Conservation (phyloP, 1,284 basidiomycete genomes). For the Pseudozyma thailandica region DNA sequence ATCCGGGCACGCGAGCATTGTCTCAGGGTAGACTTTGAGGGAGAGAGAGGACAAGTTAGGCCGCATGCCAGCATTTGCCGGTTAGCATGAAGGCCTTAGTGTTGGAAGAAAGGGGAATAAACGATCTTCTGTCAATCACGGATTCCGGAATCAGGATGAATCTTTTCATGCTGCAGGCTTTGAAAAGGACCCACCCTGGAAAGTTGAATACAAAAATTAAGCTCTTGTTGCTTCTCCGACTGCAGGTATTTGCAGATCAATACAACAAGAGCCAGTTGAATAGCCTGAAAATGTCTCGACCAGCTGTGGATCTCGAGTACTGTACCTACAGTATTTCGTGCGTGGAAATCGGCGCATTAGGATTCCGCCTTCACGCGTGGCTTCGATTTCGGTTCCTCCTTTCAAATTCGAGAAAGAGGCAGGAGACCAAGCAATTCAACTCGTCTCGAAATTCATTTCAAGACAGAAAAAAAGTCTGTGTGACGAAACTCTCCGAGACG, state of each 20-base stretch:
- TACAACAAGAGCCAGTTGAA: too few relatives aligned
- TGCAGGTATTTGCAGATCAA: background rate
- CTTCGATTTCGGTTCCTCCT: background rate
- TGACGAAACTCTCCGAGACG: slow-evolving; percentile 12
- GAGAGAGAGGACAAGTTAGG: too few relatives aligned
- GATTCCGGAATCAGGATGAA: background rate
- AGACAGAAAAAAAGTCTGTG: background rate
- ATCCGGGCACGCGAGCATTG: background rate
- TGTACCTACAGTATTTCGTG: too few relatives aligned
- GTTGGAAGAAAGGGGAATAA: too few relatives aligned
- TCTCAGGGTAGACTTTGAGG: too few relatives aligned
- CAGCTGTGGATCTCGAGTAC: too few relatives aligned
- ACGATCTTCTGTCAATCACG: too few relatives aligned
- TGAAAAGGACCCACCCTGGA: slow-evolving; percentile 18
- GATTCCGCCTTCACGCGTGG: background rate
- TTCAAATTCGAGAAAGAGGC: background rate
- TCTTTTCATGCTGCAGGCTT: slow-evolving; percentile 8
- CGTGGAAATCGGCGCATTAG: background rate
- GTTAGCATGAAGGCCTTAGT: background rate
- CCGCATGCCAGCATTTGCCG: background rate
- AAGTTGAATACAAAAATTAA: slow-evolving; percentile 28
- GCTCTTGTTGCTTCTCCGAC: slow-evolving; percentile 12
- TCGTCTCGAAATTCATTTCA: background rate
- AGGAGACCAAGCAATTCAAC: background rate
- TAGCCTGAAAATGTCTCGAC: too few relatives aligned